Conservation (phyloP, 257 asterid genomes). For the Nyctanthes arbortristis region DNA sequence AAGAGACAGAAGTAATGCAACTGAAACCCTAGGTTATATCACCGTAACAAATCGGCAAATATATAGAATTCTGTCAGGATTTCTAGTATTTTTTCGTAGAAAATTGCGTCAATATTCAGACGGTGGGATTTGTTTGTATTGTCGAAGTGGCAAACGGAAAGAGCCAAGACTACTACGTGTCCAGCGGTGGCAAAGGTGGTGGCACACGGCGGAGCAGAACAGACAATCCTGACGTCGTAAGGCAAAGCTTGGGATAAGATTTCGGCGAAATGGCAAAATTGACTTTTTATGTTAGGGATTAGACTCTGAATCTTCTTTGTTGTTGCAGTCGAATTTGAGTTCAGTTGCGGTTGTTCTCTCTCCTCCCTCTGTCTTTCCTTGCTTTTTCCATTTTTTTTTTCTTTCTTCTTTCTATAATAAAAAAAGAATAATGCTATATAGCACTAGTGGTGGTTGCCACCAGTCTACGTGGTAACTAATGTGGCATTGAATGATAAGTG, state of each 20-base stretch:
- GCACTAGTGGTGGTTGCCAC: too few relatives aligned
- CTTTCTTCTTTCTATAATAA: too few relatives aligned
- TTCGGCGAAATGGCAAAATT: not conserved
- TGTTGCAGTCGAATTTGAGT: not conserved
- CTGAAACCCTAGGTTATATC: not conserved
- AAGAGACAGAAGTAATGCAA: not conserved
- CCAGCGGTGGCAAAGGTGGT: not conserved
- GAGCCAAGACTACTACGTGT: not conserved
- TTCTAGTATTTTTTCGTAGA: not conserved
- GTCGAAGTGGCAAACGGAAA: not conserved
- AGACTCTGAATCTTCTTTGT: not conserved
- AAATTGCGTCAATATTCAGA: not conserved
- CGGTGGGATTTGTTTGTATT: not conserved
- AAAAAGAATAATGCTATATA: too few relatives aligned
- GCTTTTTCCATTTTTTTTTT: too few relatives aligned
- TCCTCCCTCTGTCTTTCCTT: too few relatives aligned
- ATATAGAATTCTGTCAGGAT: not conserved
- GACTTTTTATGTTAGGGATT: not conserved
- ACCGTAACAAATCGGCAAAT: not conserved
- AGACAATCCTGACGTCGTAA: not conserved
- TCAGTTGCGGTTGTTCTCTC: too few relatives aligned
- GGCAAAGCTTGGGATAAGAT: not conserved
- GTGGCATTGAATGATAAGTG: too few relatives aligned
- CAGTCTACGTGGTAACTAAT: too few relatives aligned
- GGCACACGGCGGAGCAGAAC: not conserved